Percentiles rank a stretch among this genome's conserved stretches.
phyloP scores from a whole-genome alignment of 2,329 filamentous ascomycete genomes.

The Trichoderma oligosporum region DNA sequence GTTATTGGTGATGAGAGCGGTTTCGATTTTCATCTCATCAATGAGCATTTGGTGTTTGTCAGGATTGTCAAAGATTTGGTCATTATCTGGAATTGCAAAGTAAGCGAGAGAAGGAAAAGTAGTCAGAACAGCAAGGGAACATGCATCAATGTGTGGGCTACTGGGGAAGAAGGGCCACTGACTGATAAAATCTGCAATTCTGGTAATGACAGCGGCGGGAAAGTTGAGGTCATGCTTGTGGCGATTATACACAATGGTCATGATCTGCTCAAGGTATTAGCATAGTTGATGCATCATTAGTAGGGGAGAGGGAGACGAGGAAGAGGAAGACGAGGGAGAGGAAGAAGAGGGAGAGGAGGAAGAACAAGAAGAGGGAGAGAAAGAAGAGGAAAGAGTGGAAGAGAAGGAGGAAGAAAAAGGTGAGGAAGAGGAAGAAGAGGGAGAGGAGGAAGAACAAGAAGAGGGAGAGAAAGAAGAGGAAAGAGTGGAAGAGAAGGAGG shows the following conservation, averaged over 20 bases:
- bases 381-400: too few relatives aligned
- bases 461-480: too few relatives aligned
- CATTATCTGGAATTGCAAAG: slow-evolving; percentile 25
- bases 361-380: too few relatives aligned
- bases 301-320: slow-evolving; percentile 22
- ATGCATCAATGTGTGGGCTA: too few relatives aligned
- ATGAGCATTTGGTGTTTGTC: slow-evolving; percentile 40
- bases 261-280: slow-evolving; percentile 27
- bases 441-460: too few relatives aligned
- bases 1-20: slow-evolving; percentile 49
- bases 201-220: slow-evolving; percentile 32
- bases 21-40: slow-evolving; percentile 49
- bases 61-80: slow-evolving; percentile 33
- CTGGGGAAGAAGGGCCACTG: slow-evolving; percentile 20
- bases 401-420: too few relatives aligned
- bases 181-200: slow-evolving; percentile 36
- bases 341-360: neutral
- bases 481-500: too few relatives aligned
- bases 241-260: slow-evolving; percentile 34
- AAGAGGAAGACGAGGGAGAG: slow-evolving; percentile 27
- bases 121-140: too few relatives aligned
- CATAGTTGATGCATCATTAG: neutral
- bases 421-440: too few relatives aligned
- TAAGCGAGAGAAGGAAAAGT: slow-evolving; percentile 16
- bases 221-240: slow-evolving; percentile 39